A percentile compares a stretch with the other conserved stretches of the same genome.
Conservation (phyloP, 345 rosid species). For the Pistacia integerrima region DNA sequence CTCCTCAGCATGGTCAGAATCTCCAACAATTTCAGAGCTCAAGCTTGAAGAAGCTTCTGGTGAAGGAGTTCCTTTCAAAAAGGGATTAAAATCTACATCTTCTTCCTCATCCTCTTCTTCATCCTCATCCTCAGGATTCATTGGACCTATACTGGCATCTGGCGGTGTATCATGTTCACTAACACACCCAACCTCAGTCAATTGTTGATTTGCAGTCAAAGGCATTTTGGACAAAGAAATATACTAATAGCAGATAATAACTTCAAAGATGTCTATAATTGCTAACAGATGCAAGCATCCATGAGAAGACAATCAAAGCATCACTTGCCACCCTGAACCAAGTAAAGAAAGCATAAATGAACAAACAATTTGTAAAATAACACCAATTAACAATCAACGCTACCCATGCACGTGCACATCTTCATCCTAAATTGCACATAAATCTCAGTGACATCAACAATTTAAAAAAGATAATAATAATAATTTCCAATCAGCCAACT, state of each 20-base stretch:
- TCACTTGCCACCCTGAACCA: constrained; percentile 2
- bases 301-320: background rate
- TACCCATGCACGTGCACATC: background rate
- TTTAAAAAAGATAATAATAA: background rate
- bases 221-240: constrained; percentile 25
- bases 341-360: background rate
- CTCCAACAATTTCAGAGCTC: constrained; percentile 67
- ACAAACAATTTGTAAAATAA: background rate
- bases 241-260: background rate
- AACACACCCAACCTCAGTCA: constrained; percentile 19
- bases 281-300: background rate
- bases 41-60: constrained; percentile 86
- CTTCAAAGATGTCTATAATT: background rate
- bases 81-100: constrained; percentile 88
- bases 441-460: no score
- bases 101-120: constrained; percentile 77
- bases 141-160: constrained; percentile 12
- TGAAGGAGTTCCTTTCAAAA: constrained; percentile 67
- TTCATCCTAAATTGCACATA: background rate
- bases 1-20: constrained; percentile 43
- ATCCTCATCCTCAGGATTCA: constrained; percentile 25
- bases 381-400: background rate
- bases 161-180: constrained; percentile 19
- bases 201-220: constrained; percentile 20
- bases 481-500: background rate